phyloP scores from a whole-genome alignment of 1,284 basidiomycete genomes.

The Lentinus polychrous region DNA sequence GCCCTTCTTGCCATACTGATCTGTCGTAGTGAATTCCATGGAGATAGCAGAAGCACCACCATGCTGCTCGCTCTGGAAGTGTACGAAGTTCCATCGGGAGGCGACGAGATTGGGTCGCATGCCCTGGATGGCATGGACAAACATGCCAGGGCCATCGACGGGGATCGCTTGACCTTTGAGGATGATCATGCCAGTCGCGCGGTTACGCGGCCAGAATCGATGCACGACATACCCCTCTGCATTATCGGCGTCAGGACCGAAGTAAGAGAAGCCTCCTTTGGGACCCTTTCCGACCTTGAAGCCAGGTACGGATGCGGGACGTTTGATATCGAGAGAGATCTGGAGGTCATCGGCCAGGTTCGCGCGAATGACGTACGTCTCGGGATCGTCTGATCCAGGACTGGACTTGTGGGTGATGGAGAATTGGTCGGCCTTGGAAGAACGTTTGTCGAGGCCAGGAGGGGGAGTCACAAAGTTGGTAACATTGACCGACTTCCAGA shows the following conservation, averaged over 20 bases:
- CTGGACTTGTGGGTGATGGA: slow-evolving; percentile 68
- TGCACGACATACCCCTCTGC: slow-evolving; percentile 89
- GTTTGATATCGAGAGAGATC: slow-evolving; percentile 68
- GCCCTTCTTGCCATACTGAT: slow-evolving; percentile 69
- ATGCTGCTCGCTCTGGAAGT: slow-evolving; percentile 72
- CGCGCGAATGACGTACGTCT: slow-evolving; percentile 76
- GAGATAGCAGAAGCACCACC: slow-evolving; percentile 83
- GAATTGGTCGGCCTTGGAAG: slow-evolving; percentile 87
- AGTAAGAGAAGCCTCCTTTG: slow-evolving; percentile 87
- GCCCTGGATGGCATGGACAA: slow-evolving; percentile 96
- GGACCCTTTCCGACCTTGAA: slow-evolving; percentile 91
- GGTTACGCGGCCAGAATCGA: slow-evolving; percentile 82
- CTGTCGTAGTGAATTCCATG: slow-evolving; percentile 94
- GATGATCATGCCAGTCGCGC: slow-evolving; percentile 67
- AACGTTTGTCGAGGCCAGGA: slow-evolving; percentile 76
- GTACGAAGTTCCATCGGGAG: slow-evolving; percentile 91
- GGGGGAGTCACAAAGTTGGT: slow-evolving; percentile 77
- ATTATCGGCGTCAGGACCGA: slow-evolving; percentile 69
- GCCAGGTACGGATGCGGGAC: slow-evolving; percentile 69
- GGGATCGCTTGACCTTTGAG: slow-evolving; percentile 62
- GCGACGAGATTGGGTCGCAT: slow-evolving; percentile 97
- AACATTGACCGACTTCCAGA: slow-evolving; percentile 91
- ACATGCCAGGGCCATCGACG: slow-evolving; percentile 80
- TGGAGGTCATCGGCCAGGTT: slow-evolving; percentile 80
- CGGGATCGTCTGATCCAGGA: slow-evolving; percentile 60